phyloP scores from a whole-genome alignment of 2,329 filamentous ascomycete genomes.

The Aspergillus sp. region DNA sequence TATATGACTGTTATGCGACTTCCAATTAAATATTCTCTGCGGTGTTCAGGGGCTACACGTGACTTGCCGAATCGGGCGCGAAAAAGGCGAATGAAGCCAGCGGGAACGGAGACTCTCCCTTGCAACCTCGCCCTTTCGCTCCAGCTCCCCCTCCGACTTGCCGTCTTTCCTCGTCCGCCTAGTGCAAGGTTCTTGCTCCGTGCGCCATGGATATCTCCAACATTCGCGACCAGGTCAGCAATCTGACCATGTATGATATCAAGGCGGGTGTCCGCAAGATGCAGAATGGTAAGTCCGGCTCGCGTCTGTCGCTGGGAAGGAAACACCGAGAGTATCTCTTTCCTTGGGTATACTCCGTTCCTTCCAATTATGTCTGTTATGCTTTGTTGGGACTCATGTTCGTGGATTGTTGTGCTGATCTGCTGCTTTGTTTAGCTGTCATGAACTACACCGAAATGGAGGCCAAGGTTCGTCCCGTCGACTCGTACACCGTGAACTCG shows the following conservation, averaged over 20 bases:
- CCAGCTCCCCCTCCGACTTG: conserved; percentile 7
- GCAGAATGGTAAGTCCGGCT: conserved; percentile 72
- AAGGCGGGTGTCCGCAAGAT: conserved; percentile 92
- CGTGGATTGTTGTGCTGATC: conserved; percentile 7
- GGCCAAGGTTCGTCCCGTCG: conserved; percentile 43
- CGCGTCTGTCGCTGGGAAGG: not conserved
- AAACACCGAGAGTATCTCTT: not conserved
- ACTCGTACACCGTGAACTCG: conserved; percentile 6
- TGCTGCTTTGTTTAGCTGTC: conserved; percentile 53
- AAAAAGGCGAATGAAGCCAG: conserved; percentile 13
- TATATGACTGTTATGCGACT: conserved; percentile 1
- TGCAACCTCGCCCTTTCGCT: conserved; percentile 8
- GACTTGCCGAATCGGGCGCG: conserved; percentile 13
- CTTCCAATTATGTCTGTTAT: not conserved
- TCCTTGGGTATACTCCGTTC: not conserved
- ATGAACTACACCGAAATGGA: conserved; percentile 99
- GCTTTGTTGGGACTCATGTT: conserved; percentile 1
- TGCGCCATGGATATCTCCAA: conserved; percentile 71
- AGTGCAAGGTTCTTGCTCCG: conserved; percentile 1
- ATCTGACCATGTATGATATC: conserved; percentile 87
- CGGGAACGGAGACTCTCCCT: conserved; percentile 1
- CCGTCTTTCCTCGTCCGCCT: conserved; percentile 1
- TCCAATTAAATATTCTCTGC: no score
- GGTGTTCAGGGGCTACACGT: conserved; percentile 24
- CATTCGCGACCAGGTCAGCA: conserved; percentile 78